Conservation (phyloP, 2,329 filamentous ascomycete genomes). For the Fusarium falciforme region DNA sequence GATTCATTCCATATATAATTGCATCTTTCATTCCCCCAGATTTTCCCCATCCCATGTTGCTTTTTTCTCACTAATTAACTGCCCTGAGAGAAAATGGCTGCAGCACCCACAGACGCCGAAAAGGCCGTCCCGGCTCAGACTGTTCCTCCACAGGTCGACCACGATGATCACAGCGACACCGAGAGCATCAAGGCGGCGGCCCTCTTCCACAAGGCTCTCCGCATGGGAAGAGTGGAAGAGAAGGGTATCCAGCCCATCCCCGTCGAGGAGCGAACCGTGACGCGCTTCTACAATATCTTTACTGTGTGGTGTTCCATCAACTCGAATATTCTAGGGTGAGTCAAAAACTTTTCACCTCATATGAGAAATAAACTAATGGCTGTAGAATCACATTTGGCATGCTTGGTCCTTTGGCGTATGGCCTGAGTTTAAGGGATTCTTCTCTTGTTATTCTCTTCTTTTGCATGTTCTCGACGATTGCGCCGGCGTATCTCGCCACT, state of each 20-base stretch:
- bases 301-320: constrained; percentile 63
- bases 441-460: constrained; percentile 73
- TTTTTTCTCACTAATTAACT: not conserved
- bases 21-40: not conserved
- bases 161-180: constrained; percentile 44
- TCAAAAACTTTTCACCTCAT: constrained; percentile 1
- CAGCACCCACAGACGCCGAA: constrained; percentile 24
- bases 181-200: constrained; percentile 43
- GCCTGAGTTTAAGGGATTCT: constrained; percentile 66
- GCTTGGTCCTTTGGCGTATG: constrained; percentile 66
- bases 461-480: constrained; percentile 63
- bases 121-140: constrained; percentile 30
- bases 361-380: constrained; percentile 7
- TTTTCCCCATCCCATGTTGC: not conserved
- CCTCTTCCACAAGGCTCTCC: constrained; percentile 48
- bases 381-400: constrained; percentile 71
- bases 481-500: constrained; percentile 68
- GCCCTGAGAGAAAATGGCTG: not conserved
- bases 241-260: constrained; percentile 58
- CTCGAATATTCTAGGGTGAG: constrained; percentile 59
- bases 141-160: constrained; percentile 10
- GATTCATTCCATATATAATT: constrained; percentile 4
- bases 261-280: constrained; percentile 54
- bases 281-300: constrained; percentile 57
- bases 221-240: constrained; percentile 55